A percentile compares a stretch with the other conserved stretches of the same genome.
phyloP scores from a whole-genome alignment of 23 red algal species.

The Agarophyton chilense region DNA sequence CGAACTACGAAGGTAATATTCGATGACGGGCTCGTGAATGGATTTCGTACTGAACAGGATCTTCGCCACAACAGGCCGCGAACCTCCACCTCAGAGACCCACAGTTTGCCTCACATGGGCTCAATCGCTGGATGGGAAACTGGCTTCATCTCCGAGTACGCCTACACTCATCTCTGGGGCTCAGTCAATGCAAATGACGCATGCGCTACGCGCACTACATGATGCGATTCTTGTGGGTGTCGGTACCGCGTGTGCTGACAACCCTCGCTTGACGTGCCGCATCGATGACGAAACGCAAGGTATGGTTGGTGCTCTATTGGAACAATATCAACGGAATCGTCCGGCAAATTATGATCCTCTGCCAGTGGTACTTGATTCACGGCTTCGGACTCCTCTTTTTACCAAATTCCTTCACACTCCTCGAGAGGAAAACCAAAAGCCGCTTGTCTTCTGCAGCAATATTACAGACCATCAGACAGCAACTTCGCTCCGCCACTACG shows the following conservation, averaged over 20 bases:
- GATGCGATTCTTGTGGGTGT: slow-evolving; percentile 79
- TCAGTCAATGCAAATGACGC: slow-evolving; percentile 72
- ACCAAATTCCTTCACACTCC: slow-evolving; percentile 49
- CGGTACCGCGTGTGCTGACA: slow-evolving; percentile 67
- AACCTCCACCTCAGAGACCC: slow-evolving; percentile 34
- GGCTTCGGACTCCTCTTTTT: slow-evolving; percentile 20
- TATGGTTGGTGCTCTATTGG: not conserved
- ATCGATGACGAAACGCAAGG: not conserved
- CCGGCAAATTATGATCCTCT: slow-evolving; percentile 34
- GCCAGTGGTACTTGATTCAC: slow-evolving; percentile 63
- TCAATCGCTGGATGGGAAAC: slow-evolving; percentile 67
- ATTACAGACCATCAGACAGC: not conserved
- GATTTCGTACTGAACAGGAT: slow-evolving; percentile 5
- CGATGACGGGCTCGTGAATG: not conserved
- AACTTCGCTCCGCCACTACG: not conserved
- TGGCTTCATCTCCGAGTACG: slow-evolving; percentile 1
- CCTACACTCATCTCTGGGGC: slow-evolving; percentile 57
- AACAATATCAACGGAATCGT: not conserved
- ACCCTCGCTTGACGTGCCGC: slow-evolving; percentile 76
- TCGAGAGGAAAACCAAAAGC: not conserved
- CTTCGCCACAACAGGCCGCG: not conserved
- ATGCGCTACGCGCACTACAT: slow-evolving; percentile 72
- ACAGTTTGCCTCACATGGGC: slow-evolving; percentile 65
- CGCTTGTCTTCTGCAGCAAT: slow-evolving; percentile 29
- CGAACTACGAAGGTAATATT: no score